Evolutionary conservation across 2,329 filamentous ascomycete genomes (phyloP), one percentile per base, ranked within the genome.

Genomic region (Emydomyces testavorans): DNA sequence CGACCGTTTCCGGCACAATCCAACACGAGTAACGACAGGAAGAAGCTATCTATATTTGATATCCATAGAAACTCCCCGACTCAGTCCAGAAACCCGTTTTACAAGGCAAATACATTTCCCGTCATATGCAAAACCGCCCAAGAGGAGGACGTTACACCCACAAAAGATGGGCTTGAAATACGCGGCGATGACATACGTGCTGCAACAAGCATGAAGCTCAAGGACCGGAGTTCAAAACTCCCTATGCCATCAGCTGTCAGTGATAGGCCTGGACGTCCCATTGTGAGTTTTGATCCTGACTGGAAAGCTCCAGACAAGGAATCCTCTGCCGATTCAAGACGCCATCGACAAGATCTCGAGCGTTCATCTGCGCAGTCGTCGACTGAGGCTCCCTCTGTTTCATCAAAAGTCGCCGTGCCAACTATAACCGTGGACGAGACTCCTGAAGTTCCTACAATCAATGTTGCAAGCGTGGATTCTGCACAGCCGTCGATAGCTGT

Each of bases 211-310:
- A 93, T 93, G 78, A 83, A 74, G 62, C 72, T 92, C 54, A 88
- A 80, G 63, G 87, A 94, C 65, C 82, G 89, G 61, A 95, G 88
- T 66, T 69, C 80, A 49, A 93, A 85, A 62, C 73, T 96, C 53
- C 90, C 89, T 23, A 90, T 83, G 60, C 90, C 90, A 55, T 86
- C 85, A 47, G 82, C 85, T 60, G 89, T 96, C 66, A 95, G 88
- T 70, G 84, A 95, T 70, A 84, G 77, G 61, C 83, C 85, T 58
- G 87, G 87, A 58, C 80, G 90, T 62, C 90, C 90, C 54, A 96
- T 96, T 73, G 90, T 96, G 74, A 96, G 90, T 76, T 96, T 96
- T 75, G 78, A 94, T 68, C 78, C 78, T 60, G 78, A 83, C 63
- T 94, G 86, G 71, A 83, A 82, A 67, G 71, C 76, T 69, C 72